Conservation (phyloP, 2,329 filamentous ascomycete species). For the Cladosporium sp. region DNA sequence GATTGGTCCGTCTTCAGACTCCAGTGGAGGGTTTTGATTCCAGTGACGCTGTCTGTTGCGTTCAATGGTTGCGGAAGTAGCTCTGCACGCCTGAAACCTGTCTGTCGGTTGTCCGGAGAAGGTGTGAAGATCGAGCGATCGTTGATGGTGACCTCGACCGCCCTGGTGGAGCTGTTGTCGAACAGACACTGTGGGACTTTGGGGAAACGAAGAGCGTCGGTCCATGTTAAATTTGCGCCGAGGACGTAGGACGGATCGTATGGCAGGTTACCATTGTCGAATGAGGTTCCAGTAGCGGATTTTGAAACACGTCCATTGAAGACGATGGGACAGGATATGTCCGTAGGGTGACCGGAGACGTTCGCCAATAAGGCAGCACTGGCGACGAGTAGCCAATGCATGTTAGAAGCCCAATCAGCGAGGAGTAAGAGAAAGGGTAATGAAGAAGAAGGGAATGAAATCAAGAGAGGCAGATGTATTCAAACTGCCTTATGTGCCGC, state of each 20-base stretch:
- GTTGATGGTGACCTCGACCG: conserved; percentile 53
- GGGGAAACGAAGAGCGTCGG: conserved; percentile 48
- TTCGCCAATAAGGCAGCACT: neutral
- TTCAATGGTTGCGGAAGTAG: conserved; percentile 51
- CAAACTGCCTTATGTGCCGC: too few relatives aligned
- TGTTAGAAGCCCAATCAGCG: neutral
- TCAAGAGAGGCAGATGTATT: neutral
- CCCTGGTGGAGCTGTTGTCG: conserved; percentile 37
- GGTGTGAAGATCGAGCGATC: conserved; percentile 58
- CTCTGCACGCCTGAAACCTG: conserved; percentile 58
- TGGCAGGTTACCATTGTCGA: conserved; percentile 40
- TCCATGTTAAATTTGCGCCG: conserved; percentile 50
- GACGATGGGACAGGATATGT: conserved; percentile 2
- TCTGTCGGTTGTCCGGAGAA: conserved; percentile 56
- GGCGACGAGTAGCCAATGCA: neutral
- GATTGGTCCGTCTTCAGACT: conserved; percentile 51
- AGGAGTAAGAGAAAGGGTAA: too few relatives aligned
- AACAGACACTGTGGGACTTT: conserved; percentile 42
- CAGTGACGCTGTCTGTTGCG: conserved; percentile 49
- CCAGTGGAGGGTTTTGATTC: conserved; percentile 60
- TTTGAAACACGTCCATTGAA: conserved; percentile 44
- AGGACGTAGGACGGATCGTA: conserved; percentile 53
- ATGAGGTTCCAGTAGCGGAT: conserved; percentile 36
- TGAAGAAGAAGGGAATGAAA: neutral
- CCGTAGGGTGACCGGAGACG: neutral